Evolutionary conservation across 2,329 filamentous ascomycete species (phyloP).

Genomic region (Stachybotrys echinatus): DNA sequence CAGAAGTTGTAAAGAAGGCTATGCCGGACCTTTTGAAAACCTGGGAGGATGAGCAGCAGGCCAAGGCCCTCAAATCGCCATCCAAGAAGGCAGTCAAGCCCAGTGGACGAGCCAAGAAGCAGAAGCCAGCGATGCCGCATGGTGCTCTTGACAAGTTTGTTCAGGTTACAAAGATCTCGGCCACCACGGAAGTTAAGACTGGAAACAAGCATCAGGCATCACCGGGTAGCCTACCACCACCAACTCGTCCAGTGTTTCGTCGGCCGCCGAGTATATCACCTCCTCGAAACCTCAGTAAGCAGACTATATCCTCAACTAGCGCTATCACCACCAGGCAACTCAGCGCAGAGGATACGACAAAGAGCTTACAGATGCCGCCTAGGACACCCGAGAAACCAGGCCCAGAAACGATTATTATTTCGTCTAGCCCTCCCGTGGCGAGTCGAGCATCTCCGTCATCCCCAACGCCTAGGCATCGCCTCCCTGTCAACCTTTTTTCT

Average conservation of each 20-base stretch:
- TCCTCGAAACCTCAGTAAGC: constrained; percentile 29
- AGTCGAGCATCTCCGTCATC: constrained; percentile 24
- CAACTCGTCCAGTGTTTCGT: constrained; percentile 9
- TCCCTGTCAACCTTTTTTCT: background rate
- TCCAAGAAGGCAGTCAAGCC: constrained; percentile 15
- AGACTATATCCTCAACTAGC: constrained; percentile 16
- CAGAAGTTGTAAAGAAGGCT: constrained; percentile 21
- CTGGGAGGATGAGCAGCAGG: constrained; percentile 18
- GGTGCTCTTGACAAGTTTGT: constrained; percentile 36
- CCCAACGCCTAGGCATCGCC: constrained; percentile 13
- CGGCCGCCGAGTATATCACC: constrained; percentile 14
- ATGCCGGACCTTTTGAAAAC: constrained; percentile 17
- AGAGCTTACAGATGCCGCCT: constrained; percentile 36
- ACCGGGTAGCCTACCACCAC: constrained; percentile 4
- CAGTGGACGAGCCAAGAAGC: constrained; percentile 13
- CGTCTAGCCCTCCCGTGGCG: constrained; percentile 33
- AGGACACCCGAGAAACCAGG: constrained; percentile 17
- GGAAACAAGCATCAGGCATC: constrained; percentile 2
- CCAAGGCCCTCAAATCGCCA: constrained; percentile 11
- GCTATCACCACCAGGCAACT: background rate
- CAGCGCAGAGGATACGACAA: constrained; percentile 25
- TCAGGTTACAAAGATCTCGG: constrained; percentile 29
- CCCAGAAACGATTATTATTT: constrained; percentile 36
- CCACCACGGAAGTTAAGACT: constrained; percentile 5
- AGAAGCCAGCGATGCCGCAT: constrained; percentile 12